phyloP scores from a whole-genome alignment of 2,329 filamentous ascomycete genomes.

The Pseudogymnoascus sp. region DNA sequence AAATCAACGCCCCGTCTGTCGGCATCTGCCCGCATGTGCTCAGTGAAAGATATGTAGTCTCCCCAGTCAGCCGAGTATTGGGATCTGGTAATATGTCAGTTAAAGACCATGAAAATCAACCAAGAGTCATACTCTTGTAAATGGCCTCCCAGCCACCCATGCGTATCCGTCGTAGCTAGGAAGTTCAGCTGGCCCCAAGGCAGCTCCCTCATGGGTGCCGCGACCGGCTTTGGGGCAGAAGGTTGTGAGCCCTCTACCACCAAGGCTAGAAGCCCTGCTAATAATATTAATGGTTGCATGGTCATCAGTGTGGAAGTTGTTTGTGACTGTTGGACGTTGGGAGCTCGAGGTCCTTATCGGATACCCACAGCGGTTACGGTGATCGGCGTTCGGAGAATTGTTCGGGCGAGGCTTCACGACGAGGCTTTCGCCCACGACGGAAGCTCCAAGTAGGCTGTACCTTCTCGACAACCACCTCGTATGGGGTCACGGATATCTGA shows the following conservation, averaged over 20 bases:
- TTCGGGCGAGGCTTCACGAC: not conserved
- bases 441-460: not conserved
- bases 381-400: not conserved
- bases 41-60: slow-evolving; percentile 89
- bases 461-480: not conserved
- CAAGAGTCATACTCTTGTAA: slow-evolving; percentile 62
- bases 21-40: slow-evolving; percentile 70
- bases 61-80: slow-evolving; percentile 97
- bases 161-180: slow-evolving; percentile 90
- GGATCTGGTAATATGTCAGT: slow-evolving; percentile 41
- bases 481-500: not conserved
- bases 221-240: slow-evolving; percentile 65
- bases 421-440: not conserved
- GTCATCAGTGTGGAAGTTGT: not conserved
- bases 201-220: slow-evolving; percentile 73
- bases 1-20: slow-evolving; percentile 74
- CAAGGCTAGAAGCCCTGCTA: not conserved
- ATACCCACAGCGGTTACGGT: not conserved
- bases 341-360: not conserved
- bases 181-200: slow-evolving; percentile 92
- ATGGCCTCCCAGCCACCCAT: slow-evolving; percentile 93
- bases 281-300: not conserved
- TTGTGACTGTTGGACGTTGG: not conserved
- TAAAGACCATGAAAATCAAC: not conserved
- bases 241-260: slow-evolving; percentile 50